phyloP scores from a whole-genome alignment of 2,329 filamentous ascomycete genomes.

The Aureobasidium melanogenum region DNA sequence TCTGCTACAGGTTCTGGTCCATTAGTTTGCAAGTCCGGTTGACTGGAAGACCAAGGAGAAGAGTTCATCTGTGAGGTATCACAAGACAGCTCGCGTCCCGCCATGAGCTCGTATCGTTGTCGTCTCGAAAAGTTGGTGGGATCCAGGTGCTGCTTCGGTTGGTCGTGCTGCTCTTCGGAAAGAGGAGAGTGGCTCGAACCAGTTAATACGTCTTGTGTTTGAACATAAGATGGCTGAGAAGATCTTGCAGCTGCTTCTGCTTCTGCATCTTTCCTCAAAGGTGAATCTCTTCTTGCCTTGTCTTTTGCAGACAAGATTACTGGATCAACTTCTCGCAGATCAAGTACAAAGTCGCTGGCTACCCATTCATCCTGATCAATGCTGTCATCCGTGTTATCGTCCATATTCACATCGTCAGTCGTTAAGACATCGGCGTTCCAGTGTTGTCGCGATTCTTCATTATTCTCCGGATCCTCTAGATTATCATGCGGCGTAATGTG shows the following conservation, averaged over 20 bases:
- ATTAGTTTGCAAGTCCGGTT: not conserved
- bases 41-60: not conserved
- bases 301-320: not conserved
- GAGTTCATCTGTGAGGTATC: not conserved
- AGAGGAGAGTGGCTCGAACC: too few relatives aligned
- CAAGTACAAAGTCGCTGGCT: not conserved
- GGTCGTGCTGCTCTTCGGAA: too few relatives aligned
- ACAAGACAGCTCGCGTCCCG: too few relatives aligned
- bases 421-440: not conserved
- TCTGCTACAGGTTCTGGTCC: not conserved
- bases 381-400: not conserved
- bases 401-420: not conserved
- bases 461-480: too few relatives aligned
- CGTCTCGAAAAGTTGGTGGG: too few relatives aligned
- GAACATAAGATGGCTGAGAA: too few relatives aligned
- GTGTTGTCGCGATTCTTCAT: not conserved
- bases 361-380: too few relatives aligned
- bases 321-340: not conserved
- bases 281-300: not conserved
- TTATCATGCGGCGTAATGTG: not conserved
- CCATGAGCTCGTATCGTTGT: too few relatives aligned
- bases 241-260: too few relatives aligned
- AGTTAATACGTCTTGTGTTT: too few relatives aligned
- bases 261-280: not conserved
- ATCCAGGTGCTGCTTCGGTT: too few relatives aligned